phyloP scores from a whole-genome alignment of 257 asterid species.

The Henckelia pumila region DNA sequence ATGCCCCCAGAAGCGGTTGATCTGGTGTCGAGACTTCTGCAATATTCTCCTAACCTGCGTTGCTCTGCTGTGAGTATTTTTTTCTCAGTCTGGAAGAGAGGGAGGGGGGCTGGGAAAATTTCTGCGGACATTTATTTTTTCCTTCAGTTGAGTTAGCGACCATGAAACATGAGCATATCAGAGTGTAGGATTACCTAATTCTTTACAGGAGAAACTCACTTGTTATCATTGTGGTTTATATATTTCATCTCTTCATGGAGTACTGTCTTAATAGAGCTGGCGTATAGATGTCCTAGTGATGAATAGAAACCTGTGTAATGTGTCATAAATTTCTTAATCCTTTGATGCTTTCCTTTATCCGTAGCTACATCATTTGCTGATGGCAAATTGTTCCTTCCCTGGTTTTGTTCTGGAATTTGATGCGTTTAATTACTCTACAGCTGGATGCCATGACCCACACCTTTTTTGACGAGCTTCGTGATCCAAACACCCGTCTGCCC shows the following conservation, averaged over 20 bases:
- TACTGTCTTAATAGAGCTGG: not conserved
- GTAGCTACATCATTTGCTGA: not conserved
- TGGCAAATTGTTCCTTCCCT: not conserved
- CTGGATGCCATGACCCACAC: slow-evolving; percentile 65
- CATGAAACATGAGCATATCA: not conserved
- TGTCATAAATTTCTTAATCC: not conserved
- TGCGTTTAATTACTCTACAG: slow-evolving; percentile 35
- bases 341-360: slow-evolving; percentile 7
- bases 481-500: slow-evolving; percentile 57
- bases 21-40: slow-evolving; percentile 76
- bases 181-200: no score
- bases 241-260: not conserved
- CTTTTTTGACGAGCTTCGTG: slow-evolving; percentile 67
- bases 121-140: not conserved
- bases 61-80: slow-evolving; percentile 68
- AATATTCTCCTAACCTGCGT: slow-evolving; percentile 78
- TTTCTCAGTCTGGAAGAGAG: not conserved
- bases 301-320: no score
- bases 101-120: not conserved
- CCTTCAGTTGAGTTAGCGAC: not conserved
- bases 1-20: slow-evolving; percentile 84
- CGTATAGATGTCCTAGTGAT: not conserved
- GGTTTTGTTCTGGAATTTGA: not conserved
- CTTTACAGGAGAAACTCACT: not conserved
- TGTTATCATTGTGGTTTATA: not conserved